A percentile compares a stretch with the other conserved stretches of the same genome.
Conservation (phyloP, 2,329 filamentous ascomycete genomes). For the Phyllosticta citribraziliensis region DNA sequence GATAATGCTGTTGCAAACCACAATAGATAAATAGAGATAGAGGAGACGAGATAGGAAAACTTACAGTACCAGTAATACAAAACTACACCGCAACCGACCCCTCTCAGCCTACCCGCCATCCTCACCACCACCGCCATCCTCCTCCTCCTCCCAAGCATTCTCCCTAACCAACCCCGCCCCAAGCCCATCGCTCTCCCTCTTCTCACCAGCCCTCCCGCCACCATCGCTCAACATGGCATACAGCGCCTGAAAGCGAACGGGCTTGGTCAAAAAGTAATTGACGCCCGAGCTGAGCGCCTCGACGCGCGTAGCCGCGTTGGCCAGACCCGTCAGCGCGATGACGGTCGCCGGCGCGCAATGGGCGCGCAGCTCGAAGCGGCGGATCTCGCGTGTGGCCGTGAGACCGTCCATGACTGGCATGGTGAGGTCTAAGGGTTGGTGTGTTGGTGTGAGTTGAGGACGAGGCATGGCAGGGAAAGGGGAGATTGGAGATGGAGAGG, state of each 20-base stretch:
- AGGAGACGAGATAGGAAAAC: too few species aligned
- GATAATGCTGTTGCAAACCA: too few species aligned
- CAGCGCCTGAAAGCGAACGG: constrained; percentile 21
- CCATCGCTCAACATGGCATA: constrained; percentile 7
- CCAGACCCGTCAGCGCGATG: constrained; percentile 24
- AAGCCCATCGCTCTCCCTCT: neutral
- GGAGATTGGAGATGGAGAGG: neutral
- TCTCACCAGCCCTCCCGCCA: neutral
- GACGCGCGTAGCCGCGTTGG: constrained; percentile 16
- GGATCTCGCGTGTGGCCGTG: constrained; percentile 24
- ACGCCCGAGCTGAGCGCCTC: constrained; percentile 22
- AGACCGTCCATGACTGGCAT: constrained; percentile 30
- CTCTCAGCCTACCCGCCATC: too few species aligned
- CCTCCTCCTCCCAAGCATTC: neutral
- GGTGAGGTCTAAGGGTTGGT: constrained; percentile 19
- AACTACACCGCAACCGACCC: too few species aligned
- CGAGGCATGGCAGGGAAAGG: neutral
- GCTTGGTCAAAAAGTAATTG: constrained; percentile 25
- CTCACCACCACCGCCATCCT: too few species aligned
- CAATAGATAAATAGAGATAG: too few species aligned
- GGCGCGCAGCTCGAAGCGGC: constrained; percentile 19
- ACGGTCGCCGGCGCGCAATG: constrained; percentile 13
- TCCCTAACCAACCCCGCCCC: neutral
- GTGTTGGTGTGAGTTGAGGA: neutral
- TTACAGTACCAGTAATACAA: too few species aligned